Evolutionary conservation across 805 yeast genomes (phyloP), one percentile per base, ranked within the genome.

Genomic region (Starmerella sirachaensis): DNA sequence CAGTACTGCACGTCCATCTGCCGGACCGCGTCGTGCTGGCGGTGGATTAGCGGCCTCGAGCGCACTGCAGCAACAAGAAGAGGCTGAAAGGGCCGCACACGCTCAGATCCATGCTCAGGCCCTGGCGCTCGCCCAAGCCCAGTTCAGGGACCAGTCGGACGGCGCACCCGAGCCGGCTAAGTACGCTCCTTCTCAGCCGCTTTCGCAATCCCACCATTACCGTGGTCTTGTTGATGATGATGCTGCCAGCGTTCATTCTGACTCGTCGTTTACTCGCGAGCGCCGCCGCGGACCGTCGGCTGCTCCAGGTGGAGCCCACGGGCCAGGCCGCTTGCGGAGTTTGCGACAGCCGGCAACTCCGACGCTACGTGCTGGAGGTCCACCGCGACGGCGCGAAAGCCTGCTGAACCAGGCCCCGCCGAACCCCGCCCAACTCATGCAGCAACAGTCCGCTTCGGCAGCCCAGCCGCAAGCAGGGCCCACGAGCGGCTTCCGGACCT

Each of bases 191-290:
- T 23, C 10, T 14, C 29, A 20, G 31, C 37, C 9, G 31, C 37
- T 11, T 19, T 22, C 18, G 16, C 19, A 8, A 13, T 20, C 9
- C 18, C 47, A 43, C 32, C 35, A 33, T 13, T 43, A 44, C 35
- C 44, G 45, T 12, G 39, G 40, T 8, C 18, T 45, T 9, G 27
- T 32, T 8, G 47, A 46, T 13, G 48, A 41, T 30, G 54, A 50
- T 23, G 41, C 40, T 1, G 45, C 46, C 6, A 35, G 45, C 20
- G 20, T 46, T 23, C 30, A 27, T 17, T 39, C 47, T 6, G 47
- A 45, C 22, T 48, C 51, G 8, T 40, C 48, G 29, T 49, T 47
- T 44, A 40, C 45, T 24, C 47, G 50, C 18, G 45, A 44, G 31
- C 28, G 35, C 5, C 29, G 32, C 16, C 25, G 17, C n/a, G n/a